Percentiles rank a stretch among this genome's conserved stretches.
Conservation (phyloP, 805 yeast genomes). For the Saturnispora quitensis region DNA sequence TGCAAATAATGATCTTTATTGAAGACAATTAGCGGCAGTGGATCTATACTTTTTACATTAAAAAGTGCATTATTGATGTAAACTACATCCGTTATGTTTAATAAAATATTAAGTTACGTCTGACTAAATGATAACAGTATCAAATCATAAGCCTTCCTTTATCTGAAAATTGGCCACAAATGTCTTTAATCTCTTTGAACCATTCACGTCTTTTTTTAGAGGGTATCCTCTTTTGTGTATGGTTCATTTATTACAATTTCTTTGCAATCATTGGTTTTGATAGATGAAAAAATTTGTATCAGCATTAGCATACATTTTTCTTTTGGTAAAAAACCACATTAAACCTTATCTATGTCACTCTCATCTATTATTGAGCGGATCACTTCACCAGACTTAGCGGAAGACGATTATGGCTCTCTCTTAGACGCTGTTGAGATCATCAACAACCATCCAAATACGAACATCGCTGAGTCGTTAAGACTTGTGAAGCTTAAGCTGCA, state of each 20-base stretch:
- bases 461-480: slow-evolving; percentile 37
- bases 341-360: slow-evolving; percentile 6
- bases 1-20: background rate
- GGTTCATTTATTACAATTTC: background rate
- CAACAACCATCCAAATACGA: slow-evolving; percentile 50
- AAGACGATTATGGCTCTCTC: slow-evolving; percentile 61
- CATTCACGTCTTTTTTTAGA: background rate
- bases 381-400: slow-evolving; percentile 51
- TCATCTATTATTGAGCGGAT: slow-evolving; percentile 34
- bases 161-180: too few relatives aligned
- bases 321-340: background rate
- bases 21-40: too few relatives aligned
- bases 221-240: too few relatives aligned
- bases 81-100: too few relatives aligned
- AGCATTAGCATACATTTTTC: background rate
- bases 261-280: background rate
- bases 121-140: too few relatives aligned
- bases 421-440: slow-evolving; percentile 61
- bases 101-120: too few relatives aligned
- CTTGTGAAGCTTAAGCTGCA: slow-evolving; percentile 40
- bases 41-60: too few relatives aligned
- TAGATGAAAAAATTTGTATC: background rate
- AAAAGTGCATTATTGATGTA: too few relatives aligned
- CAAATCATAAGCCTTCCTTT: too few relatives aligned
- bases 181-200: too few relatives aligned